A percentile compares a stretch with the other conserved stretches of the same genome.
Conservation (phyloP, 768 basidiomycete genomes). For the Kockovaella imperatae region DNA sequence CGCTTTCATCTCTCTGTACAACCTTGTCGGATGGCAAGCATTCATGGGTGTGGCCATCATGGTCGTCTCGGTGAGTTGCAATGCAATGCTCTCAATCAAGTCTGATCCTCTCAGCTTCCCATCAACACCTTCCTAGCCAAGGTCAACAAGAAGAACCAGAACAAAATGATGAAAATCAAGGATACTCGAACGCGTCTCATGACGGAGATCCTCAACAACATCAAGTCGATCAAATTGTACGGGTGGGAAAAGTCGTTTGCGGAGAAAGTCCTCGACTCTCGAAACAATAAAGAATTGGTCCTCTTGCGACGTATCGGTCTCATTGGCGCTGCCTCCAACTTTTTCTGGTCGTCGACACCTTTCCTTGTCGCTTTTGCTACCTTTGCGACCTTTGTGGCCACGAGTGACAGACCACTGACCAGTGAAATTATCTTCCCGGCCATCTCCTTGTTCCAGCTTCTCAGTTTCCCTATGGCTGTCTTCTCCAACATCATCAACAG, state of each 20-base stretch:
- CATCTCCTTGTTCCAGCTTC: constrained; percentile 54
- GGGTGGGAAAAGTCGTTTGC: constrained; percentile 93
- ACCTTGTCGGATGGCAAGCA: constrained; percentile 81
- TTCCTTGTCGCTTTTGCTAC: constrained; percentile 44
- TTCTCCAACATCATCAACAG: constrained; percentile 50
- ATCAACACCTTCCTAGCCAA: constrained; percentile 34
- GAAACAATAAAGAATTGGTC: constrained; percentile 48
- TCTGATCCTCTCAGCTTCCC: constrained; percentile 14
- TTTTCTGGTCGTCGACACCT: constrained; percentile 42
- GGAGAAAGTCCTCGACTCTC: constrained; percentile 62
- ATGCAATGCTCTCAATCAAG: neutral
- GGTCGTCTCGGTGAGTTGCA: constrained; percentile 61
- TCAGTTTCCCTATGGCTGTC: constrained; percentile 41
- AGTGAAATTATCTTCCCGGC: constrained; percentile 93
- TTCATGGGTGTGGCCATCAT: constrained; percentile 82
- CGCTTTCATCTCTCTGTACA: constrained; percentile 83
- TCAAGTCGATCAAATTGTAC: constrained; percentile 62
- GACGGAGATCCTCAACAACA: constrained; percentile 88
- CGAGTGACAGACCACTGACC: constrained; percentile 58
- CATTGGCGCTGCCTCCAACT: constrained; percentile 52
- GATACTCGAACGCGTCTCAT: constrained; percentile 59
- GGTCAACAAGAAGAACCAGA: constrained; percentile 55
- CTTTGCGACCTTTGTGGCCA: constrained; percentile 45
- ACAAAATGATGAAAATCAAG: constrained; percentile 86
- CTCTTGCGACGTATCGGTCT: constrained; percentile 79